phyloP scores from a whole-genome alignment of 305 asterid species.

The Fraxinus velutina region DNA sequence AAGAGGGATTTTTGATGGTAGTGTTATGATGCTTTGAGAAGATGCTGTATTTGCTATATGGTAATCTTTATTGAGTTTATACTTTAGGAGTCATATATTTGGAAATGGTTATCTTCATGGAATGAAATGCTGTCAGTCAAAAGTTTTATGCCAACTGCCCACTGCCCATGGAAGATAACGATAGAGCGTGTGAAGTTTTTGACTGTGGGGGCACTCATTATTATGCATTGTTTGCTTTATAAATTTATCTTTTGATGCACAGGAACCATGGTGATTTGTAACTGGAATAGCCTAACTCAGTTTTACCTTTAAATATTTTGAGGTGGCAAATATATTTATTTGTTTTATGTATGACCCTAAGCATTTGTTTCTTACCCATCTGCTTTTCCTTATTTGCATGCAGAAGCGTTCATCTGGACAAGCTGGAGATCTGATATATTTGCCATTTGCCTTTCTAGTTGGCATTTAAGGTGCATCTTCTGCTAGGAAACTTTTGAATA shows the following conservation, averaged over 20 bases:
- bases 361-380: conserved; percentile 28
- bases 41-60: not conserved
- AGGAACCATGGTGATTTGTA: not conserved
- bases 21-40: not conserved
- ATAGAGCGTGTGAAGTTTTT: not conserved
- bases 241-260: conserved; percentile 1
- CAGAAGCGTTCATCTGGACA: conserved; percentile 40
- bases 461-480: conserved; percentile 53
- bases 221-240: not conserved
- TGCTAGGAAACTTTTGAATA: conserved; percentile 37
- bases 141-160: not conserved
- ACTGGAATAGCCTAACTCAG: not conserved
- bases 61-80: not conserved
- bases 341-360: conserved; percentile 5
- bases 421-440: conserved; percentile 37
- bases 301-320: not conserved
- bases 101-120: conserved; percentile 1
- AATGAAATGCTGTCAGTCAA: conserved; percentile 1
- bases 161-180: not conserved
- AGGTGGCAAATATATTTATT: not conserved
- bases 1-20: not conserved
- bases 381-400: conserved; percentile 31
- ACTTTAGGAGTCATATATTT: not conserved
- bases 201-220: not conserved
- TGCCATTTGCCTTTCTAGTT: conserved; percentile 37